Conservation (phyloP, 2,329 filamentous ascomycete species). For the Beauveria rudraprayagi region DNA sequence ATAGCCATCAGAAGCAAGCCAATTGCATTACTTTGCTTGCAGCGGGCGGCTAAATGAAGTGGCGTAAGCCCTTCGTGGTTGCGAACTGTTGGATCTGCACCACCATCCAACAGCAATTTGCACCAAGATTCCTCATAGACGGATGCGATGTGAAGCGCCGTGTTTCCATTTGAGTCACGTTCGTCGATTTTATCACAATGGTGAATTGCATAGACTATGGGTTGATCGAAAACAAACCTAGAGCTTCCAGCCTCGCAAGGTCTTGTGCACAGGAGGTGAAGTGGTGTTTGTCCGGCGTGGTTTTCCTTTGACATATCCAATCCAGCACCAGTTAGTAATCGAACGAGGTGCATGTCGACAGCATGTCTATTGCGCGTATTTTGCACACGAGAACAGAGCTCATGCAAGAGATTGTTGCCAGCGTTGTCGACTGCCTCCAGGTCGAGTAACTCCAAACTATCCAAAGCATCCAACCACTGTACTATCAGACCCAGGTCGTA, state of each 20-base stretch:
- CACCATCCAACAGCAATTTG: slow-evolving; percentile 25
- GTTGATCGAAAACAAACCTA: background rate
- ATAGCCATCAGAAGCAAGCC: slow-evolving; percentile 20
- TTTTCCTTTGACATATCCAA: background rate
- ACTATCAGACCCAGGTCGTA: background rate
- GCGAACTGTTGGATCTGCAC: slow-evolving; percentile 24
- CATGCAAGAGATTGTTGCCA: slow-evolving; percentile 4
- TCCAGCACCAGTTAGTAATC: background rate
- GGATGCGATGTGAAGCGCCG: background rate
- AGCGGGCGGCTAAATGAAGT: slow-evolving; percentile 31
- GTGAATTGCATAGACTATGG: background rate
- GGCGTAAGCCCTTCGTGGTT: slow-evolving; percentile 28
- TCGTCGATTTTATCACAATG: background rate
- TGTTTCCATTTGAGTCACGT: background rate
- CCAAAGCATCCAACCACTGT: background rate
- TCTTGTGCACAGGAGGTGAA: background rate
- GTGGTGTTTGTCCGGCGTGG: background rate
- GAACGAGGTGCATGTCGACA: background rate
- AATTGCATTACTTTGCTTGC: slow-evolving; percentile 25
- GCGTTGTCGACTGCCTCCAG: background rate
- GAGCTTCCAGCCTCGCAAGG: background rate
- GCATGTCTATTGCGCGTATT: background rate
- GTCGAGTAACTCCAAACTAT: background rate
- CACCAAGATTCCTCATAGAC: background rate
- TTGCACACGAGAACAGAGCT: background rate